These are phyloP conservation scores for Solanum chacoense DNA, from an alignment of 305 asterid genomes.

Conservation along the genomic window DNA sequence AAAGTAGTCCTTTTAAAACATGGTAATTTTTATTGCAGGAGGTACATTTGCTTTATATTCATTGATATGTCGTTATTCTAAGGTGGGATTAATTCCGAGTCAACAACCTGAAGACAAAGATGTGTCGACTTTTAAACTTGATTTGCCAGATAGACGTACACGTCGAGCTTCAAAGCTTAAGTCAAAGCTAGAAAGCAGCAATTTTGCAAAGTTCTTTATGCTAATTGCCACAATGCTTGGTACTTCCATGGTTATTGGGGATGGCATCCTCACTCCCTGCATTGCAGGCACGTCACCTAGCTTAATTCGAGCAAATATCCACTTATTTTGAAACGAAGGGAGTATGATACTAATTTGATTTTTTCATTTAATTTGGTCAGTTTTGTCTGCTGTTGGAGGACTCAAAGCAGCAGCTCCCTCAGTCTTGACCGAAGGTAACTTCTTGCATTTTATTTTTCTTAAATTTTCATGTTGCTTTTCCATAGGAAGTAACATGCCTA, in stretches of 20 bases:
- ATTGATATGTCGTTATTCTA: conserved; percentile 49
- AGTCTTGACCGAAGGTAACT: conserved; percentile 29
- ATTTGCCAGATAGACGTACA: conserved; percentile 13
- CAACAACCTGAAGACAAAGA: conserved; percentile 40
- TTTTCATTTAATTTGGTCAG: conserved; percentile 14
- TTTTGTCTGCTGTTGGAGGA: conserved; percentile 57
- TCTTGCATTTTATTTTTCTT: not conserved
- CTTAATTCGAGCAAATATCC: not conserved
- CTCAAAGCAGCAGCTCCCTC: conserved; percentile 33
- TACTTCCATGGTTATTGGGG: conserved; percentile 73
- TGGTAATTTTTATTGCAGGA: not conserved
- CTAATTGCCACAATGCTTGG: conserved; percentile 59
- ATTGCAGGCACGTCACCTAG: not conserved
- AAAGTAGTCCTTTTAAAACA: not conserved
- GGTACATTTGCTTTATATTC: conserved; percentile 25
- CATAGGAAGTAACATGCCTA: not conserved
- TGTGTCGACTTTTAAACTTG: conserved; percentile 37
- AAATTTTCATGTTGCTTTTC: not conserved
- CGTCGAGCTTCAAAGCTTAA: conserved; percentile 28
- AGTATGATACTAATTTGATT: not conserved
- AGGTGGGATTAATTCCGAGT: conserved; percentile 49
- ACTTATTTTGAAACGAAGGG: not conserved
- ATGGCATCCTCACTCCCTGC: conserved; percentile 57
- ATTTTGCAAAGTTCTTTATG: conserved; percentile 26
- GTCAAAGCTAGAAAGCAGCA: conserved; percentile 32